Evolutionary conservation across 2,329 filamentous ascomycete genomes (phyloP).

Genomic region (Cladosporium sp.): DNA sequence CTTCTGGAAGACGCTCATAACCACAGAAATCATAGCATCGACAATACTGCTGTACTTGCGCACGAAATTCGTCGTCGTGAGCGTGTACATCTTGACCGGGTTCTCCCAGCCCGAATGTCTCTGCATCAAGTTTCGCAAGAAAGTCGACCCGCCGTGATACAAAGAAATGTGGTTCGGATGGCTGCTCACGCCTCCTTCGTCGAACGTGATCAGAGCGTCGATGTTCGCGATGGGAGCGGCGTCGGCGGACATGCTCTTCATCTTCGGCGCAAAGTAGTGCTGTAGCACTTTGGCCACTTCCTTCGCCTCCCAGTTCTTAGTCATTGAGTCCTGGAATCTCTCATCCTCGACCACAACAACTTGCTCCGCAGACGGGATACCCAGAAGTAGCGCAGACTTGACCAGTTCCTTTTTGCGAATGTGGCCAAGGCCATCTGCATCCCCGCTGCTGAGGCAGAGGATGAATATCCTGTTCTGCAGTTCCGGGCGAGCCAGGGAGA

Average conservation of each 20-base stretch:
- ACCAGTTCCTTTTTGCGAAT: constrained; percentile 81
- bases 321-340: constrained; percentile 90
- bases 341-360: constrained; percentile 82
- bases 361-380: constrained; percentile 72
- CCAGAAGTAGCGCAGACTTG: constrained; percentile 75
- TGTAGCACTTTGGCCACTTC: constrained; percentile 71
- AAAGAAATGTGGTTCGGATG: constrained; percentile 95
- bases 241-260: constrained; percentile 47
- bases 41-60: constrained; percentile 82
- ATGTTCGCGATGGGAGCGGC: constrained; percentile 59
- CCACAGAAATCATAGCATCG: constrained; percentile 72
- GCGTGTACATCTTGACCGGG: constrained; percentile 82
- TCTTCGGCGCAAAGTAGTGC: constrained; percentile 71
- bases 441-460: constrained; percentile 85
- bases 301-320: constrained; percentile 69
- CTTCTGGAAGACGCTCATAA: constrained; percentile 52
- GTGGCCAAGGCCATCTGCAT: constrained; percentile 85
- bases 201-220: constrained; percentile 88
- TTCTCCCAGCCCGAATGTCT: constrained; percentile 65
- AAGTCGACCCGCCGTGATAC: constrained; percentile 76
- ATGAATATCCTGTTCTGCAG: constrained; percentile 92
- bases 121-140: constrained; percentile 67
- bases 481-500: constrained; percentile 78
- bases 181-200: constrained; percentile 74
- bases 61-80: constrained; percentile 69